These are phyloP conservation scores for Aschersonia sp. DNA, from an alignment of 2,329 filamentous ascomycete genomes.

Conservation along the genomic window DNA sequence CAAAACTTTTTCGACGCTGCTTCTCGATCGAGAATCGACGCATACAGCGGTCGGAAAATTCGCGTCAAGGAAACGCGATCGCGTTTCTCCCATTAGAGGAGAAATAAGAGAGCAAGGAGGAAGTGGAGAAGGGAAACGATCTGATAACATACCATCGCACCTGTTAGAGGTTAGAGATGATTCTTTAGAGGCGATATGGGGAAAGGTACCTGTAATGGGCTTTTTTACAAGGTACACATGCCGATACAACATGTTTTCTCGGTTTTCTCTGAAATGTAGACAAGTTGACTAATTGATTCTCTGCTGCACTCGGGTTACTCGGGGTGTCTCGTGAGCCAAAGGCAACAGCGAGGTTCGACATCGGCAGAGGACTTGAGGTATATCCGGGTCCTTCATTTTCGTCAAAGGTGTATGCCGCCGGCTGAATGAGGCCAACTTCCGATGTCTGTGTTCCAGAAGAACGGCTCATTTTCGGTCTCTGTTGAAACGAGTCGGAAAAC, in stretches of 20 bases:
- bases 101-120: background rate
- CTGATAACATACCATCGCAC: slow-evolving; percentile 46
- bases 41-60: too few species aligned
- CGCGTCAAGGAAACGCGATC: too few species aligned
- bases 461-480: slow-evolving; percentile 10
- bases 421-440: slow-evolving; percentile 10
- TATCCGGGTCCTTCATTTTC: slow-evolving; percentile 5
- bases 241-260: slow-evolving; percentile 71
- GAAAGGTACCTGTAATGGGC: slow-evolving; percentile 53
- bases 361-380: slow-evolving; percentile 3
- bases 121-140: too few species aligned
- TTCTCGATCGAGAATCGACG: too few species aligned
- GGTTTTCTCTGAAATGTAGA: slow-evolving; percentile 52
- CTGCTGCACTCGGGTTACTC: slow-evolving; percentile 22
- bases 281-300: slow-evolving; percentile 33
- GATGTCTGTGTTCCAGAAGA: slow-evolving; percentile 11
- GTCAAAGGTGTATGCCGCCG: slow-evolving; percentile 12
- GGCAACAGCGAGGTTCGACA: slow-evolving; percentile 6
- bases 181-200: too few species aligned
- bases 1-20: too few species aligned
- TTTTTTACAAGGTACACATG: slow-evolving; percentile 74
- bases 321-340: slow-evolving; percentile 9
- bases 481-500: background rate
- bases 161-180: slow-evolving; percentile 16
- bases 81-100: background rate